phyloP scores from a whole-genome alignment of 1,284 basidiomycete genomes.

The Cutaneotrichosporon daszewskae region DNA sequence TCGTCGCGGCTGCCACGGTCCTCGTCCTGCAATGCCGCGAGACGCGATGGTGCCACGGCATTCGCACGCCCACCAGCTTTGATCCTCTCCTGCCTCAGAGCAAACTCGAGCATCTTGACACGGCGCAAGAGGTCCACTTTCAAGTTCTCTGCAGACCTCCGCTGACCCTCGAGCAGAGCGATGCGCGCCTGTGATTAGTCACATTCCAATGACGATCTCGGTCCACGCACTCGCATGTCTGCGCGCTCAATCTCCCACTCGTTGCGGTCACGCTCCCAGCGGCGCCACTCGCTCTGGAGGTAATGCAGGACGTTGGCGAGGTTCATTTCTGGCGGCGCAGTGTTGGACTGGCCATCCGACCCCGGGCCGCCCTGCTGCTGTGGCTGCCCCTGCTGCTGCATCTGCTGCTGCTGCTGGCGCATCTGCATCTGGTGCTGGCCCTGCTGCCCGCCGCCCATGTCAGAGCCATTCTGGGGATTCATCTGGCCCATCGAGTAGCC shows the following conservation, averaged over 20 bases:
- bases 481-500: conserved; percentile 6
- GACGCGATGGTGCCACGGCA: conserved; percentile 37
- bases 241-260: conserved; percentile 99
- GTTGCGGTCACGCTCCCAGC: conserved; percentile 94
- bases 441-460: conserved; percentile 7
- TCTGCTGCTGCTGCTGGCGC: conserved; percentile 5
- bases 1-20: conserved; percentile 33
- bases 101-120: conserved; percentile 99
- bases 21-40: conserved; percentile 44
- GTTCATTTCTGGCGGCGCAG: conserved; percentile 63
- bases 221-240: conserved; percentile 82
- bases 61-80: conserved; percentile 46
- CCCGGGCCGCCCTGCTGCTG: conserved; percentile 1
- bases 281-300: conserved; percentile 94
- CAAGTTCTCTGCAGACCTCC: conserved; percentile 91
- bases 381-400: conserved; percentile 10
- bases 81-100: conserved; percentile 83
- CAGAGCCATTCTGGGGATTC: conserved; percentile 15
- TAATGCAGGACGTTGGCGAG: conserved; percentile 94
- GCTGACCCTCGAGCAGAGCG: conserved; percentile 93
- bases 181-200: conserved; percentile 68
- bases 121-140: conserved; percentile 91
- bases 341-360: conserved; percentile 29
- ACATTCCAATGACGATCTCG: too few species aligned
- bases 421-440: conserved; percentile 1